Evolutionary conservation across 768 basidiomycete genomes (phyloP), one percentile per base, ranked within the genome.

Genomic region (Psilocybe cubensis): DNA sequence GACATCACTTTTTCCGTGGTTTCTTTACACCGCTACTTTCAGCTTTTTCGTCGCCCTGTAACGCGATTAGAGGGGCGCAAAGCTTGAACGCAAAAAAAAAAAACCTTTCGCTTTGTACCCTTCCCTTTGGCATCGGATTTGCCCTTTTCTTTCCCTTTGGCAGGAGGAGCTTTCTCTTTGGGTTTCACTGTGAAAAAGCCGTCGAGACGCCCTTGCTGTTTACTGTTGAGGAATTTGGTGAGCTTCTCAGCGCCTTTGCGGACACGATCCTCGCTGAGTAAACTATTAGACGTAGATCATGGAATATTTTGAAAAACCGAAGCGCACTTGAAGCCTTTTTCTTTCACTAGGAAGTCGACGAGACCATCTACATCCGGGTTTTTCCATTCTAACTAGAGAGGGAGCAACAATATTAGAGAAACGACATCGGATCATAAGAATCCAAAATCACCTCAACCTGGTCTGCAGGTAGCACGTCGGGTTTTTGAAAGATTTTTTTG

Each of bases 141-240:
- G 5, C 58, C 58, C 54, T 68, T 72, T 27, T 57, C 65, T 57
- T 71, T 70, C 2, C 58, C 65, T 57, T 71, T 70, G 3, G 56
- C 45, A 40, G 59, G 59, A n/a, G 66, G 65, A 33, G 69, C 67
- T 38, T 78, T 83, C 40, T 85, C 81, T 54, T 85, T 83, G 4
- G 84, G 76, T 66, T 90, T 86, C 10, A 86, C 84, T 1, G 88
- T 85, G 75, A 99, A 99, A 75, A 99, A 99, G 0, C 94, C 90
- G 66, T 98, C 97, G 12, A 99, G 80, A 9, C 97, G 87, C 8
- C 97, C 96, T 74, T 99, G 97, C 66, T 98, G 97, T 68, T 98
- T 98, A 29, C 87, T 84, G 51, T 84, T 87, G 48, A 98, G 76
- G 71, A 84, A 90, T 66, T 95, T 97, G 45, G 86, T 79, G 41